Percentiles rank a stretch among this genome's conserved stretches.
These are phyloP conservation scores for Wallacemonas rigidus DNA, from an alignment of 208 protist species.

Conservation along the genomic window DNA sequence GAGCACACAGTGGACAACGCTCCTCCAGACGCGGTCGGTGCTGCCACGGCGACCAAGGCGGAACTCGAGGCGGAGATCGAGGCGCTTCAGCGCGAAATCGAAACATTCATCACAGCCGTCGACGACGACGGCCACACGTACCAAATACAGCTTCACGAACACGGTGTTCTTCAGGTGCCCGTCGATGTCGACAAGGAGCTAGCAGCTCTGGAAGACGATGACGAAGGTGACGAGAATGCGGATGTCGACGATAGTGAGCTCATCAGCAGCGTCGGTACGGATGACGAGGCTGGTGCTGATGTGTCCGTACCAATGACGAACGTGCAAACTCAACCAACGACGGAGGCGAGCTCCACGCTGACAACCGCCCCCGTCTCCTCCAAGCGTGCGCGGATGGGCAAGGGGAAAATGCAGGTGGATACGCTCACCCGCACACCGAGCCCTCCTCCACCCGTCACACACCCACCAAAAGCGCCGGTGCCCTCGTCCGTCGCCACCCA, in stretches of 20 bases:
- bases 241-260: background rate
- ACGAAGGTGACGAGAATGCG: background rate
- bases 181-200: slow-evolving; percentile 27
- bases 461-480: no score
- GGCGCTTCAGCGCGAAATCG: slow-evolving; percentile 53
- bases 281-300: background rate
- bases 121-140: slow-evolving; percentile 79
- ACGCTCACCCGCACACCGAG: background rate
- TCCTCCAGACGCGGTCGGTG: background rate
- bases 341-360: background rate
- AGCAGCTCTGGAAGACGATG: background rate
- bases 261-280: background rate
- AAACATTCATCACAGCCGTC: slow-evolving; percentile 84
- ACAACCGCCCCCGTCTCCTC: background rate
- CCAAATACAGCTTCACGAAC: slow-evolving; percentile 50
- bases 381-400: no score
- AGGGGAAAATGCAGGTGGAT: no score
- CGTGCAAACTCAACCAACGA: slow-evolving; percentile 1
- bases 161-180: slow-evolving; percentile 55
- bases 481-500: background rate
- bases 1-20: background rate
- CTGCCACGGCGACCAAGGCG: background rate
- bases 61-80: slow-evolving; percentile 54
- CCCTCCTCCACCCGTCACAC: background rate
- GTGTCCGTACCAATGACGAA: background rate